phyloP scores from a whole-genome alignment of 192 early-diverging fungal genomes.

The Coemansia sp. region DNA sequence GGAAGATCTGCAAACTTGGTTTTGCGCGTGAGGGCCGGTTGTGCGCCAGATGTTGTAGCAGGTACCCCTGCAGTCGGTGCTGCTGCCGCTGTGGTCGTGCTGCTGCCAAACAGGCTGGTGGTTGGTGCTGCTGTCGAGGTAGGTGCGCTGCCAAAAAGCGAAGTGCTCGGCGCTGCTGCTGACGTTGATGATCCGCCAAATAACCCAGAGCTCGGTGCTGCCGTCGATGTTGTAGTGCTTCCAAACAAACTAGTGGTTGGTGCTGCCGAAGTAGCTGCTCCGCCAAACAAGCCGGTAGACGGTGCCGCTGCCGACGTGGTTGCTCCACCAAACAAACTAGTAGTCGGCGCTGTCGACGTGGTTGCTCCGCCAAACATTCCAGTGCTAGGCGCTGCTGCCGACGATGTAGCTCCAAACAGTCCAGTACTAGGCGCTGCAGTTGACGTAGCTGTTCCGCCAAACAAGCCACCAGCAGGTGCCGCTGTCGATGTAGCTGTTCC shows the following conservation, averaged over 20 bases:
- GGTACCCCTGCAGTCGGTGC: neutral
- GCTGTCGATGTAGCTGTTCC: too few species aligned
- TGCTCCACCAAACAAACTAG: neutral
- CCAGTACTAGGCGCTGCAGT: neutral
- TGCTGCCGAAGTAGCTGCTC: slow-evolving; percentile 3
- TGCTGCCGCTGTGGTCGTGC: neutral
- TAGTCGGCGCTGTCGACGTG: neutral
- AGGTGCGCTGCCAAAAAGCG: neutral
- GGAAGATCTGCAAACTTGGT: slow-evolving; percentile 47
- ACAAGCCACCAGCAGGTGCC: too few species aligned
- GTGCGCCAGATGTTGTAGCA: neutral
- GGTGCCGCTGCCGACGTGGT: slow-evolving; percentile 1
- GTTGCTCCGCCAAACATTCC: neutral
- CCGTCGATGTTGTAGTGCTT: neutral
- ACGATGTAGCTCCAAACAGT: slow-evolving; percentile 6
- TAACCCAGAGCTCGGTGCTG: neutral
- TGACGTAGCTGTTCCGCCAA: neutral
- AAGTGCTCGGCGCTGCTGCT: neutral
- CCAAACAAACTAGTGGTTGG: slow-evolving; percentile 8
- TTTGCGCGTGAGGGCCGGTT: slow-evolving; percentile 29
- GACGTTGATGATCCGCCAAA: neutral
- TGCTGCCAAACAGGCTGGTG: neutral
- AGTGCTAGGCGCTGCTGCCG: neutral
- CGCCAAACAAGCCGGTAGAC: slow-evolving; percentile 7
- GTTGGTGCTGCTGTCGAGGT: neutral